Base-by-base conservation (phyloP, 345 rosid genomes). In the Arabis hirsuta region DNA sequence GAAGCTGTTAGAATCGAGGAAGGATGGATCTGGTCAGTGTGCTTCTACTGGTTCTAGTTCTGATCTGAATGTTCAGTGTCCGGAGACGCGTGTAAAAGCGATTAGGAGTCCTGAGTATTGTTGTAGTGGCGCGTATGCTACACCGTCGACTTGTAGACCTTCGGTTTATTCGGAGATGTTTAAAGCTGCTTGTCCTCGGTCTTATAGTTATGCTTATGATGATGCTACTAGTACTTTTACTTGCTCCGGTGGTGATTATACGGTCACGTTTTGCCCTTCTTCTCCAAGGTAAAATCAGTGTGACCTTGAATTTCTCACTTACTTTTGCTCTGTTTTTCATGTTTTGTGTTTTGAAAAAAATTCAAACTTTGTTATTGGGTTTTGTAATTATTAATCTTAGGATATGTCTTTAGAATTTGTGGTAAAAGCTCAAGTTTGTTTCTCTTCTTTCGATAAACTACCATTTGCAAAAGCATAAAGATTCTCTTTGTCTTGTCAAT, bases 201-300 rank as follows among this genome's bases (percentile, higher is more conserved):
- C 99, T 5, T 95, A 95, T 53, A 95, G 99, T 65, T 95, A 90
- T 29, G 99, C 99, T 0, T 95, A 91, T 66, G 99, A 95, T 42
- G 99, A 95, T 60, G 86, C 93, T 16, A 86, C 91, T 0, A 95
- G 99, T 59, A 95, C 99, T 9, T 95, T 91, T 67, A 95, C 99
- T 0, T 95, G 99, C 69, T 50, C 87, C 14, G 94, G 90, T 0
- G 96, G 96, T 0, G 99, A 95, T 55, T 92, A 95, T 60, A 90
- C 96, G 60, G 81, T 92, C 43, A 92, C 98, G 64, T 95, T 95
- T 82, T 95, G 99, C 47, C 99, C 98, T 9, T 87, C 99, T 29
- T 84, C 97, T 5, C 86, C 89, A 0, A 94, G 97, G 98, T 94
- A 78, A 2, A 5, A 16, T 16, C 16, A 16, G 16, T 16, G 16